These are phyloP conservation scores for Gorgonomyces haynaldii DNA, from an alignment of 192 early-diverging fungal genomes.

Conservation along the genomic window DNA sequence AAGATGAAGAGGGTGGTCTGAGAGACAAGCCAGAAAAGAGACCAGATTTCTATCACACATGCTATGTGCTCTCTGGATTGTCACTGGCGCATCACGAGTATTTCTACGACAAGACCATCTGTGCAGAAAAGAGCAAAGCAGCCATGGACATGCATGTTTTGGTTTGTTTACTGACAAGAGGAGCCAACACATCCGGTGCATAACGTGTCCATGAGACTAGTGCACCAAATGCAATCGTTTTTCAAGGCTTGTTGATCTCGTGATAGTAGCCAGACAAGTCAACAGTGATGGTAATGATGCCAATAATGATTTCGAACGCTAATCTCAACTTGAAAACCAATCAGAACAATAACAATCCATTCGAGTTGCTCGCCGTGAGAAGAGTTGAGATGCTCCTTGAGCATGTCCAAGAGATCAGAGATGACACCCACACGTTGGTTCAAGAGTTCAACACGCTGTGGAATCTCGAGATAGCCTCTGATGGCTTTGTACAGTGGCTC, in stretches of 20 bases:
- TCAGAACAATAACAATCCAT: slow-evolving; percentile 92
- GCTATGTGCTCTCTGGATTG: slow-evolving; percentile 80
- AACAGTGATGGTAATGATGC: slow-evolving; percentile 23
- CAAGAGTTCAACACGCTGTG: slow-evolving; percentile 67
- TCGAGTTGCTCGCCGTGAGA: slow-evolving; percentile 85
- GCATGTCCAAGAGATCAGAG: slow-evolving; percentile 79
- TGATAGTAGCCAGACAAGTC: slow-evolving; percentile 20
- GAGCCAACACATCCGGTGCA: slow-evolving; percentile 59
- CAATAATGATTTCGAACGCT: slow-evolving; percentile 33
- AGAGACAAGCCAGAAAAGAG: slow-evolving; percentile 87
- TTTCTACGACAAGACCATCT: slow-evolving; percentile 7
- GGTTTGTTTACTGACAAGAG: too few relatives aligned
- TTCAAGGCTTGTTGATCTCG: slow-evolving; percentile 8
- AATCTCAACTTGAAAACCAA: slow-evolving; percentile 31
- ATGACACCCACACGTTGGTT: slow-evolving; percentile 91
- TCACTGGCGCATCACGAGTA: slow-evolving; percentile 72
- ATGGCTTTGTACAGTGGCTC: slow-evolving; percentile 70
- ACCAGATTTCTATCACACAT: slow-evolving; percentile 90
- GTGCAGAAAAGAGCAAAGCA: neutral
- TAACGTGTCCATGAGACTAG: slow-evolving; percentile 46
- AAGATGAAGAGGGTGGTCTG: slow-evolving; percentile 65
- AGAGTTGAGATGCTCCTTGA: slow-evolving; percentile 85
- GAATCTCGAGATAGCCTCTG: slow-evolving; percentile 58
- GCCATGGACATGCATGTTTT: neutral
- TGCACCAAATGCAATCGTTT: slow-evolving; percentile 15